phyloP scores from a whole-genome alignment of 345 rosid species.

The Eucalyptus curtisii region DNA sequence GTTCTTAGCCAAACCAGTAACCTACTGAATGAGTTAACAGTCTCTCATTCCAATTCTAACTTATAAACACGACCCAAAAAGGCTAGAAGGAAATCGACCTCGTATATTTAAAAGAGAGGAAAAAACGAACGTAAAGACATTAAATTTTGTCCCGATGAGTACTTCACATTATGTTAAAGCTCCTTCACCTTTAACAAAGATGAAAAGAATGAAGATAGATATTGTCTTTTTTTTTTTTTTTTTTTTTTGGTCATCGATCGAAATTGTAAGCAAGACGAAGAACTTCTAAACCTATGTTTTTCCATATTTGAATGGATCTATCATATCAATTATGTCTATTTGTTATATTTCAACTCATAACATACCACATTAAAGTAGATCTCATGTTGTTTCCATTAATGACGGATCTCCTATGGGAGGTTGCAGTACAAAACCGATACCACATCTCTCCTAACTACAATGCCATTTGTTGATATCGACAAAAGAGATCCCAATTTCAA shows the following conservation, averaged over 20 bases:
- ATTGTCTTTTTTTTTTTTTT: no score
- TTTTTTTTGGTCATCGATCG: neutral
- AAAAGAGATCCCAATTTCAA: no score
- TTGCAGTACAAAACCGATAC: rapidly evolving
- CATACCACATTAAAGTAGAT: neutral
- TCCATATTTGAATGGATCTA: no score
- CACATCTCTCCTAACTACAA: no score
- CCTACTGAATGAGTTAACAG: neutral
- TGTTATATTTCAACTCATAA: neutral
- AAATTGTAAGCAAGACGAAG: neutral
- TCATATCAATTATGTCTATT: neutral
- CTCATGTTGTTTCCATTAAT: neutral
- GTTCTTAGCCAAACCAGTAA: neutral
- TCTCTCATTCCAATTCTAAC: neutral
- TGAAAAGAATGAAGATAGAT: no score
- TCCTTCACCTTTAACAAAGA: no score
- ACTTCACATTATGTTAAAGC: neutral
- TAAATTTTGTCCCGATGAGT: neutral
- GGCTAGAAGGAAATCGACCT: neutral
- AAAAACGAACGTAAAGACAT: neutral
- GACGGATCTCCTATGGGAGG: no score
- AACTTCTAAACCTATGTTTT: neutral
- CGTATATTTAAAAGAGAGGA: no score
- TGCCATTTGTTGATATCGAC: no score
- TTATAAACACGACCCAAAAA: neutral